These are phyloP conservation scores for Saturnispora besseyi DNA, from an alignment of 805 yeast genomes.

Conservation along the genomic window DNA sequence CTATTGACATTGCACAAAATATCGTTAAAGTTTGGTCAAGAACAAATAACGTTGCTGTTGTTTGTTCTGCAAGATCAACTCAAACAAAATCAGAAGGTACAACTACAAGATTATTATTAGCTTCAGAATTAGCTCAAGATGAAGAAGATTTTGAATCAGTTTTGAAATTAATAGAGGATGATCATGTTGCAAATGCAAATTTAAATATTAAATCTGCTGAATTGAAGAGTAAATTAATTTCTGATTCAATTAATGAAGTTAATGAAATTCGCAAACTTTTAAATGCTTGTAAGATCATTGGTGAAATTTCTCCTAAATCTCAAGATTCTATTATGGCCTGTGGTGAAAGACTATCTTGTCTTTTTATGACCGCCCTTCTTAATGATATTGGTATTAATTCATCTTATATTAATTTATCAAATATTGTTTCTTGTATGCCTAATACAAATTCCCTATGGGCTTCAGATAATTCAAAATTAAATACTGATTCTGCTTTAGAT, in stretches of 20 bases:
- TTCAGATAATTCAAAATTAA: conserved; percentile 25
- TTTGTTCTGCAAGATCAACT: conserved; percentile 91
- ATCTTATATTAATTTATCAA: conserved; percentile 68
- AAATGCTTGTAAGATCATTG: conserved; percentile 83
- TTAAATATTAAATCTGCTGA: conserved; percentile 35
- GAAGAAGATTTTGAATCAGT: conserved; percentile 42
- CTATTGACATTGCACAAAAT: conserved; percentile 74
- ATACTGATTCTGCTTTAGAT: conserved; percentile 30
- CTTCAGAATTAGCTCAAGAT: conserved; percentile 73
- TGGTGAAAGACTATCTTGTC: conserved; percentile 89
- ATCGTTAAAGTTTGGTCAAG: conserved; percentile 63
- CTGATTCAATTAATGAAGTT: conserved; percentile 57
- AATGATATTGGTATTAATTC: conserved; percentile 77
- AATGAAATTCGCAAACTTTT: conserved; percentile 59
- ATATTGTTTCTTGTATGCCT: conserved; percentile 36
- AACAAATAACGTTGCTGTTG: conserved; percentile 73
- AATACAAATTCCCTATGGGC: conserved; percentile 45
- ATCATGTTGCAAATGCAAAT: conserved; percentile 70
- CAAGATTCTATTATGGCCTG: conserved; percentile 83
- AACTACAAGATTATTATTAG: conserved; percentile 70
- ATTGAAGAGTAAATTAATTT: conserved; percentile 45
- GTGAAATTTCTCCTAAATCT: conserved; percentile 84
- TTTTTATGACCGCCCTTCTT: conserved; percentile 79
- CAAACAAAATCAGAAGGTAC: conserved; percentile 92
- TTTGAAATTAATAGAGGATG: conserved; percentile 61